Base-by-base conservation (phyloP, 2,329 filamentous ascomycete genomes). In the Aspergillus novoparasiticus region DNA sequence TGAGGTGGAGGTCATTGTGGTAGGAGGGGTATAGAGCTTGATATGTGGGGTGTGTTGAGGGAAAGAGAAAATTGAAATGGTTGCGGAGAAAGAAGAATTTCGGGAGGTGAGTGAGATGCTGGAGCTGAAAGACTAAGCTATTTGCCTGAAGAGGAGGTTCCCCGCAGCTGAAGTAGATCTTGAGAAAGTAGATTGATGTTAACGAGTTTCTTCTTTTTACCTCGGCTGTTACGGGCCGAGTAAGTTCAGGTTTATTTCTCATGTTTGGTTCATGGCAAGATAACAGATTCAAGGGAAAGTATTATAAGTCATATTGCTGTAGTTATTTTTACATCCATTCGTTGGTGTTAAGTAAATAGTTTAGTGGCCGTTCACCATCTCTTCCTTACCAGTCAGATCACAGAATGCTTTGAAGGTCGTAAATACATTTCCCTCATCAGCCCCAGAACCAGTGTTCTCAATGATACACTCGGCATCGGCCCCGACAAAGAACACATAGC, bases 371-470 rank as follows among this genome's bases (percentile, higher is more conserved):
- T 79, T 76, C 60, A 73, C 71, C 68, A 73, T 63, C 39, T 74
- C 76, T 67, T 80, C 78, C 70, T 81, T 78, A 26, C 79, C 81
- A 14, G 88, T 86, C 64, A 96, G 83, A 82, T 97, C 94, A 73
- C 93, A 97, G 76, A 96, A 97, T 0, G 94, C 95, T 82, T 94
- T 95, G 83, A 96, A 99, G 0, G 91, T 94, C 30, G 90, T 90
- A 69, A 98, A 90, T 60, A 90, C 87, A 61, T 93, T 89, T 30
- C 87, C 87, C 0, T 84, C 80, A 0, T 75, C 83, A 1, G 81
- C 82, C 55, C 83, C 82, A 1, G 81, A 82, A 54, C 83, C 82
- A 16, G 78, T 81, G 64, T 82, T 92, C 80, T 97, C 90, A 57
- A 98, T 80, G 3, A 94, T 86, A 41, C 91, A 84, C 78, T 96